Conservation (phyloP, 768 basidiomycete genomes). For the Boletus tylopilopsis region DNA sequence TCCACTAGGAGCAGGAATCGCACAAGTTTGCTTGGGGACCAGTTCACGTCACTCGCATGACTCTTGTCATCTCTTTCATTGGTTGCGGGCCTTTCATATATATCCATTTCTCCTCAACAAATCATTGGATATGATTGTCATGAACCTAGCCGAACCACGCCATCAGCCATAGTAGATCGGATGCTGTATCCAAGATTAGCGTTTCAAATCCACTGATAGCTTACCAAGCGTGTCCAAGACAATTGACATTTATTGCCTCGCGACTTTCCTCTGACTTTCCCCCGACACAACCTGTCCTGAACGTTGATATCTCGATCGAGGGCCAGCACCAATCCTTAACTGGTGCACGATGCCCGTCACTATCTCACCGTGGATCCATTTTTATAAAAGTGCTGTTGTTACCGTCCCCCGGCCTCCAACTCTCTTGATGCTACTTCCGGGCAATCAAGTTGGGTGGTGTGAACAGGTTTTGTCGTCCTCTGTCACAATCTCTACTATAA, state of each 20-base stretch:
- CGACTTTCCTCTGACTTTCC: no score
- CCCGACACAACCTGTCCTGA: no score
- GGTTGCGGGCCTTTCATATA: background rate
- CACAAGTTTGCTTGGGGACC: conserved; percentile 39
- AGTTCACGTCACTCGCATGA: conserved; percentile 18
- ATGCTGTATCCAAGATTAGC: background rate
- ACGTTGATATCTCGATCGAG: no score
- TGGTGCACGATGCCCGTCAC: conserved; percentile 1
- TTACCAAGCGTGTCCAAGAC: no score
- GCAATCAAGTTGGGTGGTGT: conserved; percentile 34
- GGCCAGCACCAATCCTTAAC: no score
- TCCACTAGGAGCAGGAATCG: conserved; percentile 56
- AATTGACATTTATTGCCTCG: no score
- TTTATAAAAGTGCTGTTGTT: conserved; percentile 27
- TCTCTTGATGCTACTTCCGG: conserved; percentile 29
- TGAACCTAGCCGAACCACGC: background rate
- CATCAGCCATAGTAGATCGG: conserved; percentile 8
- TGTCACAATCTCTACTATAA: background rate
- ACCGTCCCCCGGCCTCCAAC: conserved; percentile 30
- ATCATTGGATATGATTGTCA: background rate
- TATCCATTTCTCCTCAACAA: background rate
- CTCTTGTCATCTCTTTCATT: conserved; percentile 9
- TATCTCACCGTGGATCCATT: conserved; percentile 9
- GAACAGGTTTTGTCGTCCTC: conserved; percentile 27
- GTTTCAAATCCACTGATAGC: background rate